Evolutionary conservation across 1,284 basidiomycete genomes (phyloP).

Genomic region (Ceratobasidium sp.): DNA sequence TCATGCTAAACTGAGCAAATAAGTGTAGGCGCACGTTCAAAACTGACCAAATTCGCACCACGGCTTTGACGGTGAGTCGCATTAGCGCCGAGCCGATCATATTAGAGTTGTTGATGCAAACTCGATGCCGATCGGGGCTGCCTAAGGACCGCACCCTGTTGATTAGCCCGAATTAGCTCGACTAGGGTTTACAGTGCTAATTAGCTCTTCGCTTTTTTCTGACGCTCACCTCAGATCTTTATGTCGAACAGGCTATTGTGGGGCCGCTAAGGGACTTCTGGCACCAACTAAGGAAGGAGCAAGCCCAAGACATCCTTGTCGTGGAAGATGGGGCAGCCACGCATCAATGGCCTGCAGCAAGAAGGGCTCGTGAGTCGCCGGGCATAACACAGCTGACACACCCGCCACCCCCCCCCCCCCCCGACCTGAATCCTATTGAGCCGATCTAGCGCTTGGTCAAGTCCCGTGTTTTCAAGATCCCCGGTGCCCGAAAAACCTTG

Average conservation of each 20-base stretch:
- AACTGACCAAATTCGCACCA: no score
- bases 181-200: no score
- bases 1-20: no score
- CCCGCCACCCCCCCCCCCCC: background rate
- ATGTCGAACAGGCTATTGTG: background rate
- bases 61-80: no score
- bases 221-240: background rate
- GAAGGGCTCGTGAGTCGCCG: background rate
- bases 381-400: background rate
- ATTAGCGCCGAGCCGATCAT: no score
- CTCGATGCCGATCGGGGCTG: no score
- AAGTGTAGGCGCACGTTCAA: no score
- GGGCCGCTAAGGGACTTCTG: background rate
- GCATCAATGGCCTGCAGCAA: background rate
- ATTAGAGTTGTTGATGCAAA: no score
- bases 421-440: conserved; percentile 4
- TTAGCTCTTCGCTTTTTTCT: no score
- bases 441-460: conserved; percentile 4
- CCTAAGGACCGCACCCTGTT: no score
- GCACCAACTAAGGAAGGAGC: background rate
- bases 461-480: background rate
- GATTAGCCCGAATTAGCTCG: no score
- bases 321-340: background rate
- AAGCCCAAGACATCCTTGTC: background rate
- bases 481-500: background rate